Evolutionary conservation across 768 basidiomycete species (phyloP).

Genomic region (Termitomyces heimii): DNA sequence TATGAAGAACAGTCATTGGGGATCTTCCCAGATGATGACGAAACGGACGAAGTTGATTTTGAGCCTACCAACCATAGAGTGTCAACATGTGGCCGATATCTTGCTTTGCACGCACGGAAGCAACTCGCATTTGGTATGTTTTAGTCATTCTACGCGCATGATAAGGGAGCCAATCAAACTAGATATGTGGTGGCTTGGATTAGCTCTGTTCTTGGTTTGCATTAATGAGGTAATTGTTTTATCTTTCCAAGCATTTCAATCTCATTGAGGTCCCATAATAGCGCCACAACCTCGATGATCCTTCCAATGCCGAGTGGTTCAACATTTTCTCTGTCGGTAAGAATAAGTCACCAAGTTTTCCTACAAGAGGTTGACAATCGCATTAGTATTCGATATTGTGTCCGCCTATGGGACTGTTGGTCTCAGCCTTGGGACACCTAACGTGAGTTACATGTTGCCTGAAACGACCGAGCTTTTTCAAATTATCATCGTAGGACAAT

Average conservation of each 20-base stretch:
- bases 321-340: constrained; percentile 75
- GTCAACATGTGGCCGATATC: constrained; percentile 68
- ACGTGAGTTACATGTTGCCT: constrained; percentile 35
- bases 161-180: background rate
- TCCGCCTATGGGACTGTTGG: constrained; percentile 90
- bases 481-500: constrained; percentile 48
- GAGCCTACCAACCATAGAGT: constrained; percentile 41
- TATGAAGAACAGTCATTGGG: constrained; percentile 94
- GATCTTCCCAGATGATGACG: constrained; percentile 51
- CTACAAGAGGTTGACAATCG: background rate
- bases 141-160: background rate
- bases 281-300: constrained; percentile 54
- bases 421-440: constrained; percentile 82
- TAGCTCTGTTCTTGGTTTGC: constrained; percentile 84
- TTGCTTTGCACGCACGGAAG: constrained; percentile 75
- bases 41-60: constrained; percentile 43
- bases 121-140: constrained; percentile 86
- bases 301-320: constrained; percentile 61
- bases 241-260: background rate
- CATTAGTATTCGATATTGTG: constrained; percentile 75
- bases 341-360: constrained; percentile 17
- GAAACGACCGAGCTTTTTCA: constrained; percentile 6
- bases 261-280: constrained; percentile 20
- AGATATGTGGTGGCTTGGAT: constrained; percentile 96
- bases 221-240: constrained; percentile 73